These are phyloP conservation scores for Psilocybe cyanescens DNA, from an alignment of 768 basidiomycete genomes.

Conservation along the genomic window DNA sequence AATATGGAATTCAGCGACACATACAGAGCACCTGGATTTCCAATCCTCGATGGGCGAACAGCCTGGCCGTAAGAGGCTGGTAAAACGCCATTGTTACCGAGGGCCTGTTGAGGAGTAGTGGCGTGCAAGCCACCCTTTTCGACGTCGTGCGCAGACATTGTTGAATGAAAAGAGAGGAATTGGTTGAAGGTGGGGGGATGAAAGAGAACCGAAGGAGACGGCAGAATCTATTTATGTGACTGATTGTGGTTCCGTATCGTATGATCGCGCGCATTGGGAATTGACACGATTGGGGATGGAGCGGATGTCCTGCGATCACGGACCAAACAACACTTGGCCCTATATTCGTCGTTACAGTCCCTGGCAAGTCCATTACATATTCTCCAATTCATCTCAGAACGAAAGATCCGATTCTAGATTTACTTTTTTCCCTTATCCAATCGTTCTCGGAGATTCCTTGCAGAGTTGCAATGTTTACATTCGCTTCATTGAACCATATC, in stretches of 20 bases:
- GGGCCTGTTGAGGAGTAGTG: conserved; percentile 28
- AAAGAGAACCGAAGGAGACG: conserved; percentile 6
- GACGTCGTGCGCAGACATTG: conserved; percentile 27
- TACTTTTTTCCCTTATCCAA: neutral
- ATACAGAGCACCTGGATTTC: conserved; percentile 53
- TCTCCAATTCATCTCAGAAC: neutral
- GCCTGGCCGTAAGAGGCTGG: conserved; percentile 23
- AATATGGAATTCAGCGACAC: neutral
- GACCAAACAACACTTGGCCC: conserved; percentile 6
- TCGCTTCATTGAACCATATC: conserved; percentile 4
- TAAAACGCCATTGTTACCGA: conserved; percentile 23
- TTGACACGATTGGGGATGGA: conserved; percentile 2
- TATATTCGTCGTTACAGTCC: neutral
- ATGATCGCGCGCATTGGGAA: neutral
- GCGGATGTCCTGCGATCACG: conserved; percentile 12
- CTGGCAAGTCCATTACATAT: neutral
- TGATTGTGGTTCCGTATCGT: conserved; percentile 15
- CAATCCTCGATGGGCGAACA: conserved; percentile 42
- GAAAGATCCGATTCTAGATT: neutral
- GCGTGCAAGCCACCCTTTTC: conserved; percentile 40
- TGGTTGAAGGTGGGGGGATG: conserved; percentile 2
- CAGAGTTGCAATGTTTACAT: neutral
- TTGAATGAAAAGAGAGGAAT: neutral
- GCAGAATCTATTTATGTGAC: conserved; percentile 15
- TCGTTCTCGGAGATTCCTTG: neutral